Conservation (phyloP, 1,139 yeast genomes). For the Nakaseomyces glabratus region DNA sequence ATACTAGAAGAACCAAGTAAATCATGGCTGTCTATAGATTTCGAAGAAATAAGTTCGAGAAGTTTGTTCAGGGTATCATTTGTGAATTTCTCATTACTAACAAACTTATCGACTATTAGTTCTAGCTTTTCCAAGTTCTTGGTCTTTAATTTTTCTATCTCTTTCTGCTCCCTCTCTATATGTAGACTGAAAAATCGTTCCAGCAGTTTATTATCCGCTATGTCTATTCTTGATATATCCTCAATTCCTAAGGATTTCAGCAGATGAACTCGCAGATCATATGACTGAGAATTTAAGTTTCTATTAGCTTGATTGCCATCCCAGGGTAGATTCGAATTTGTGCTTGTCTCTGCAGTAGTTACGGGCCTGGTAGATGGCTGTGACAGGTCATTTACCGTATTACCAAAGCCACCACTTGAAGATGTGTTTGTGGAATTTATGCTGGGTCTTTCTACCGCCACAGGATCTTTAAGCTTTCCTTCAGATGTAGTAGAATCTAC, state of each 20-base stretch:
- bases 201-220: conserved; percentile 11
- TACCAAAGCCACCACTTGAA: no score
- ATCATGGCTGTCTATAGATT: conserved; percentile 3
- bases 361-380: conserved; percentile 1
- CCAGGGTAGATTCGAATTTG: conserved; percentile 7
- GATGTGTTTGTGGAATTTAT: no score
- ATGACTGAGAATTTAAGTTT: conserved; percentile 5
- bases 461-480: no score
- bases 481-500: no score
- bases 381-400: no score
- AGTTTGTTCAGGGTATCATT: conserved; percentile 13
- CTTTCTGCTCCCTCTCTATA: conserved; percentile 15
- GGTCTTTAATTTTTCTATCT: conserved; percentile 16
- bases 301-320: conserved; percentile 1
- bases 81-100: conserved; percentile 14
- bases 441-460: no score
- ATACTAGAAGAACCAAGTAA: not conserved
- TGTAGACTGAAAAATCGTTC: conserved; percentile 16
- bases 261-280: conserved; percentile 8
- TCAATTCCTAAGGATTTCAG: conserved; percentile 16
- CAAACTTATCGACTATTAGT: conserved; percentile 17
- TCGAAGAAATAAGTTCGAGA: conserved; percentile 10
- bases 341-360: conserved; percentile 5
- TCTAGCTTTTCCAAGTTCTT: conserved; percentile 16
- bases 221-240: conserved; percentile 9